Evolutionary conservation across 2,329 filamentous ascomycete species (phyloP), one percentile per base, ranked within the genome.

Genomic region (Ramularia collo-cygni): DNA sequence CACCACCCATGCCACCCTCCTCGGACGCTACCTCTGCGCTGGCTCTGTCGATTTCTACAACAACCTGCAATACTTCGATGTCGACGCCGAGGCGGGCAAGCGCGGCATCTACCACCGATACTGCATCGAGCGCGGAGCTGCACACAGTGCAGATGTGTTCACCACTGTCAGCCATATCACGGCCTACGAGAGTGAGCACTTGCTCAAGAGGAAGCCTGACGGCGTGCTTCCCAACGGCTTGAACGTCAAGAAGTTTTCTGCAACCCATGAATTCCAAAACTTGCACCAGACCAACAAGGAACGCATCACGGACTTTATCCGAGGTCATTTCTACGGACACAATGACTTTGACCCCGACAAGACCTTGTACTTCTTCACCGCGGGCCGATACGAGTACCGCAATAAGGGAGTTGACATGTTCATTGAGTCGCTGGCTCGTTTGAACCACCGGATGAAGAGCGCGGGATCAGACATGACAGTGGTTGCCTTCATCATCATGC

Each of bases 361-460:
- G 65, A 98, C 92, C 0, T 76, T 98, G 26, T 98, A 95, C 68
- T 83, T 96, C 68, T 98, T 98, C 72, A 98, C 89, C 3, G 85
- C 92, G 5, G 92, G 92, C 44, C 84, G 92, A 48, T 98, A 98
- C 60, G 92, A 98, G 65, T 98, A 90, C 74, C 76, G 92, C 50
- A 98, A 98, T 62, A 98, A 98, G 69, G 92, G 92, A 59, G 90
- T 95, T 8, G 92, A 98, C 65, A 96, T 98, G 92, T 98, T 96
- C 65, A 94, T 98, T 53, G 92, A 98, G 67, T 92, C 89, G 3
- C 71, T 98, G 48, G 92, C 92, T 18, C 85, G 92, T 30, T 70
- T 98, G 56, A 98, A 98, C 67, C 89, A 96, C 70, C 79, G 84
- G 28, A 78, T 98, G 59, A 96, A 96, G 75, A 67, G 68, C 37